Conservation (phyloP, 2,329 filamentous ascomycete genomes). For the Xylaria sp. region DNA sequence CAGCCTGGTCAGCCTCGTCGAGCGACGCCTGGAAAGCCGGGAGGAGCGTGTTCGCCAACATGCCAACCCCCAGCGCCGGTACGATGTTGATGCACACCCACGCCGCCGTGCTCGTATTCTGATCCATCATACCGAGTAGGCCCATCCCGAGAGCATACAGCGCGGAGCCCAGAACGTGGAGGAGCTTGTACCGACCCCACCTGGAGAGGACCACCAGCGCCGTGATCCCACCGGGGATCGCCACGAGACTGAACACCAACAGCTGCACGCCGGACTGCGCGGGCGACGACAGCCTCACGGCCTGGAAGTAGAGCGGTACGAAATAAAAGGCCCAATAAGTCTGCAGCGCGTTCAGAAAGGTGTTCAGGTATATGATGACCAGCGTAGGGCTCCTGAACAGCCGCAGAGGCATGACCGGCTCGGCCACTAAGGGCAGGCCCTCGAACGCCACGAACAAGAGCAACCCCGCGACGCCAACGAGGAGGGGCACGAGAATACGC, state of each 20-base stretch:
- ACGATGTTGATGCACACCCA: slow-evolving; percentile 44
- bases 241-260: slow-evolving; percentile 28
- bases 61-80: slow-evolving; percentile 41
- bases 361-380: slow-evolving; percentile 35
- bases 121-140: slow-evolving; percentile 41
- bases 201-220: slow-evolving; percentile 33
- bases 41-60: slow-evolving; percentile 43
- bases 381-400: slow-evolving; percentile 48
- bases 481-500: slow-evolving; percentile 42
- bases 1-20: slow-evolving; percentile 33
- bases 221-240: slow-evolving; percentile 21
- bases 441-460: slow-evolving; percentile 41
- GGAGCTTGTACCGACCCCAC: slow-evolving; percentile 27
- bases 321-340: slow-evolving; percentile 44
- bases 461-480: slow-evolving; percentile 44
- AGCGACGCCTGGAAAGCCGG: slow-evolving; percentile 43
- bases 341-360: slow-evolving; percentile 43
- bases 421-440: slow-evolving; percentile 22
- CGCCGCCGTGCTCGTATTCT: slow-evolving; percentile 35
- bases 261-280: slow-evolving; percentile 35
- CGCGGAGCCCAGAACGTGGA: slow-evolving; percentile 33
- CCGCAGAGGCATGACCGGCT: slow-evolving; percentile 44
- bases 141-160: slow-evolving; percentile 41
- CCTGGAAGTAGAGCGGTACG: slow-evolving; percentile 50
- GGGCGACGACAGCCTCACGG: slow-evolving; percentile 38